phyloP scores from a whole-genome alignment of 495 filamentous ascomycete genomes.

The Podospora conica region DNA sequence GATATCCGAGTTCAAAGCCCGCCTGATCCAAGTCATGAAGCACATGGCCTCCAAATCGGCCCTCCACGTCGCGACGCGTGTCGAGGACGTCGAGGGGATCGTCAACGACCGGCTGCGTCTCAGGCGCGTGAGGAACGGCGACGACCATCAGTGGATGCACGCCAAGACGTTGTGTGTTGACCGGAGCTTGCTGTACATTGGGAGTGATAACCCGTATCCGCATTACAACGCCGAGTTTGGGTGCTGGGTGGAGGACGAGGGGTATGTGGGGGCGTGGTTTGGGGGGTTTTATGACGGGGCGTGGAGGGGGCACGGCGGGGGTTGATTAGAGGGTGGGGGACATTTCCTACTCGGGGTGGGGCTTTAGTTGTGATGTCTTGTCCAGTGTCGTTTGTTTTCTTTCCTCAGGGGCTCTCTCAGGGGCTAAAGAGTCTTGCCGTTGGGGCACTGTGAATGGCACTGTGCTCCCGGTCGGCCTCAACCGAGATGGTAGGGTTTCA shows the following conservation, averaged over 20 bases:
- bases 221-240: background rate
- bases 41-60: background rate
- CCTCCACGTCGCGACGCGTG: too few species aligned
- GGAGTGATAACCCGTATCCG: slow-evolving; percentile 2
- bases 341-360: too few species aligned
- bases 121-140: background rate
- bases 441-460: too few species aligned
- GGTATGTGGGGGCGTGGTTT: background rate
- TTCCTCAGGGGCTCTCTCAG: too few species aligned
- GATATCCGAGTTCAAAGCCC: background rate
- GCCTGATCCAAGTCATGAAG: background rate
- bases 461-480: too few species aligned
- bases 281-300: background rate
- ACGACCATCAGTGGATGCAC: background rate
- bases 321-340: too few species aligned
- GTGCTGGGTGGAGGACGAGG: background rate
- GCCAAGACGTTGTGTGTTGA: slow-evolving; percentile 1
- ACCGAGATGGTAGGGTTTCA: too few species aligned
- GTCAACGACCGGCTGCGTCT: background rate
- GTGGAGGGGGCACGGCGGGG: background rate
- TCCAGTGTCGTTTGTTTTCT: too few species aligned
- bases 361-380: too few species aligned
- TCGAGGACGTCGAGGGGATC: background rate
- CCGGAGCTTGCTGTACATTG: background rate
- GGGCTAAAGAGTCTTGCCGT: too few species aligned